phyloP scores from a whole-genome alignment of 495 filamentous ascomycete species.

The Endocarpon pusillum region DNA sequence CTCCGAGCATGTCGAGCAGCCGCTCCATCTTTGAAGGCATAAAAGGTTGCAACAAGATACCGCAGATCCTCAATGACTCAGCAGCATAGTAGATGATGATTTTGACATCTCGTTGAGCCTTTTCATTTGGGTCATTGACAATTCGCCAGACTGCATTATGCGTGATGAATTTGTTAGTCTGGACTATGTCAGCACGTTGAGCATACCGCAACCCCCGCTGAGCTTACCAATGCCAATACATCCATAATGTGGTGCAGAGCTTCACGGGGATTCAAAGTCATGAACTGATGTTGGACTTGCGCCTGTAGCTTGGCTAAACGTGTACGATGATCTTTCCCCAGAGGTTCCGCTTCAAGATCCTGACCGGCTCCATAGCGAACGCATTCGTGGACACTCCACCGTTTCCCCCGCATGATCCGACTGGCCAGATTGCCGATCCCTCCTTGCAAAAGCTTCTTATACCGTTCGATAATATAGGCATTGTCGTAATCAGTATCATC shows the following conservation, averaged over 20 bases:
- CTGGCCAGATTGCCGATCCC: slow-evolving; percentile 64
- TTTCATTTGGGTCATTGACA: slow-evolving; percentile 11
- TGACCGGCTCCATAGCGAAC: not conserved
- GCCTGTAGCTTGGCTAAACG: slow-evolving; percentile 15
- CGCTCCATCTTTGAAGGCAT: slow-evolving; percentile 66
- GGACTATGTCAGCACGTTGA: slow-evolving; percentile 8
- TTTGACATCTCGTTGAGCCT: slow-evolving; percentile 23
- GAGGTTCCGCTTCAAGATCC: not conserved
- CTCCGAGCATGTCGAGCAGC: slow-evolving; percentile 63
- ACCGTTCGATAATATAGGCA: slow-evolving; percentile 49
- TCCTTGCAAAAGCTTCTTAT: slow-evolving; percentile 57
- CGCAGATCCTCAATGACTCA: slow-evolving; percentile 64
- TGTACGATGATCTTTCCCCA: slow-evolving; percentile 5
- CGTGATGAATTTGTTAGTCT: slow-evolving; percentile 61
- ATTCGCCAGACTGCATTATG: slow-evolving; percentile 38
- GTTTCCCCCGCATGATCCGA: slow-evolving; percentile 41
- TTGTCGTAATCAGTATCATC: slow-evolving; percentile 79
- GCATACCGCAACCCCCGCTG: not conserved
- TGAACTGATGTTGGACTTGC: slow-evolving; percentile 23
- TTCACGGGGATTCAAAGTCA: slow-evolving; percentile 48
- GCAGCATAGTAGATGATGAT: slow-evolving; percentile 48
- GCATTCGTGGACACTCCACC: slow-evolving; percentile 2
- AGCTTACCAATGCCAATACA: slow-evolving; percentile 34
- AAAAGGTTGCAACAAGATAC: slow-evolving; percentile 78
- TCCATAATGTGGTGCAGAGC: slow-evolving; percentile 53